Conservation (phyloP, 305 asterid species). For the Fraxinus greggii region DNA sequence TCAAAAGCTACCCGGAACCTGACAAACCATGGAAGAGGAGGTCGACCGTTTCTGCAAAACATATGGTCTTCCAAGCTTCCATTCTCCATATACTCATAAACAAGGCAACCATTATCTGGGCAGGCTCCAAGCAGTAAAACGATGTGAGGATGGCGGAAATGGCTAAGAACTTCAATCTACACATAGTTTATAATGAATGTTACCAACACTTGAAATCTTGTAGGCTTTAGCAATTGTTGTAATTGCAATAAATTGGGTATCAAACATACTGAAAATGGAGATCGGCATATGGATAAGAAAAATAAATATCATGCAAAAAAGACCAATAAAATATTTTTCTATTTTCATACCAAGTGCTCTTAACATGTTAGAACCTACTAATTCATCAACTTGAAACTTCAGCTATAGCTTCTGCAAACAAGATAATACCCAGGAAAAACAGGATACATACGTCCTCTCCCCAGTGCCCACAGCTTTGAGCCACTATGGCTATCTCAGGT, state of each 20-base stretch:
- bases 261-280: background rate
- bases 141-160: conserved; percentile 73
- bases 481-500: background rate
- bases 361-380: background rate
- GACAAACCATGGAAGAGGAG: conserved; percentile 68
- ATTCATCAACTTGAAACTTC: conserved; percentile 1
- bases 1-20: conserved; percentile 81
- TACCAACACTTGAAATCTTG: conserved; percentile 11
- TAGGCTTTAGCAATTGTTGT: background rate
- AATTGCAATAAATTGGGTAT: background rate
- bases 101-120: conserved; percentile 75
- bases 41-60: conserved; percentile 31
- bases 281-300: background rate
- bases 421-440: background rate
- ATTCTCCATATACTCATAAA: conserved; percentile 85
- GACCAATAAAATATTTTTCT: background rate
- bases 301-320: background rate
- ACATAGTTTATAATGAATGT: background rate
- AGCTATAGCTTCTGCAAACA: conserved; percentile 8
- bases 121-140: conserved; percentile 83
- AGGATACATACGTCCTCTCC: background rate
- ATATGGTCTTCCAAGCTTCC: conserved; percentile 76
- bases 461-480: background rate
- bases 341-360: conserved; percentile 3
- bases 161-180: conserved; percentile 89